Base-by-base conservation (phyloP, 148 eudicot species). In the Heliosperma pusillum region DNA sequence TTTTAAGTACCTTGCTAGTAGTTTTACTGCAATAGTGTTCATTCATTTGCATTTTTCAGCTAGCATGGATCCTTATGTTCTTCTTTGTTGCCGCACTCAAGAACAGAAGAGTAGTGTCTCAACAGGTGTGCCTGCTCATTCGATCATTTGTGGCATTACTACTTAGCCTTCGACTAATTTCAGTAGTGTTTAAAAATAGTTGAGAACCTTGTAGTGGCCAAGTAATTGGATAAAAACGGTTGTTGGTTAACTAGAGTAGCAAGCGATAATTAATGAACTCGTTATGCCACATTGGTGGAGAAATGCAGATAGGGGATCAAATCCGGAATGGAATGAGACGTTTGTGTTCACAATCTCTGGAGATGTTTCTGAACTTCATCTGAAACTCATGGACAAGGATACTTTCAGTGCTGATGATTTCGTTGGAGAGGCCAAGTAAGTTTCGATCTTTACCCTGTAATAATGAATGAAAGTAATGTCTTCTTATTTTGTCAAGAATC, bases 251-350 rank as follows among this genome's bases (percentile, higher is more conserved):
- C 10, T 19, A 19, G 19, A 24, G 66, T 12, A 62, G 26, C 15
- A 25, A 26, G 19, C 40, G 30, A 63, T 63, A 7, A 63, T 20
- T 26, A 63, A 63, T 11, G 29, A 61, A 61, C 33, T 25, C 33
- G 11, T 16, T 0, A 22, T 47, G 17, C 26, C 10, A 24, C 63
- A 66, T 47, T 72, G 63, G n/a, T 74, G 73, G 73, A 73, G 58
- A 21, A 36, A 58, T 85, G 82, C 90, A 92, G 97, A 81, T 66
- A 62, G 75, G 27, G 97, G 93, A 63, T 73, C 88, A 67, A 66
- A 20, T 52, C 98, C 98, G 0, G 82, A 88, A 66, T 93, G 98
- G 98, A 88, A 93, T 10, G 96, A 93, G 85, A 90, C 93, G 24
- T 90, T 93, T 75, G 10, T 85, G 67, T 93, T 93, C 76, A 77